Conservation (phyloP, 169 alveolate species). For the Eimeria necatrix region DNA sequence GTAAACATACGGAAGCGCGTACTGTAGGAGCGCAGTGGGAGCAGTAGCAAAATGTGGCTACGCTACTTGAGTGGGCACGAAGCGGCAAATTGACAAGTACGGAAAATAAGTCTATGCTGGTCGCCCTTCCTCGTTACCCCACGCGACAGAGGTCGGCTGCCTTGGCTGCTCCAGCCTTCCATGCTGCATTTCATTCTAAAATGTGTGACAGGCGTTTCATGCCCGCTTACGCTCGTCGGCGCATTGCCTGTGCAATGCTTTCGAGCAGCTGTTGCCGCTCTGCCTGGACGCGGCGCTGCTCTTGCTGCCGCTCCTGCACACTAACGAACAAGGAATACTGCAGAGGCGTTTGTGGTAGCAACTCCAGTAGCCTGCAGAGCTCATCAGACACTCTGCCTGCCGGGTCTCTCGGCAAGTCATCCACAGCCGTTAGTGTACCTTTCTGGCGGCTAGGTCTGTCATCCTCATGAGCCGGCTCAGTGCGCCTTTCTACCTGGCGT, state of each 20-base stretch:
- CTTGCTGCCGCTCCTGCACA: slow-evolving; percentile 1
- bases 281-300: slow-evolving; percentile 45
- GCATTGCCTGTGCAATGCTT: slow-evolving; percentile 26
- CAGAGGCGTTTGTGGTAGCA: neutral
- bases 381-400: slow-evolving; percentile 27
- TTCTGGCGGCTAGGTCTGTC: too few relatives aligned
- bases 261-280: slow-evolving; percentile 44
- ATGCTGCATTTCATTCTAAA: too few relatives aligned
- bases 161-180: too few relatives aligned
- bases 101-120: too few relatives aligned
- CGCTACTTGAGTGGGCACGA: too few relatives aligned
- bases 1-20: too few relatives aligned
- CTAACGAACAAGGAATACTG: neutral
- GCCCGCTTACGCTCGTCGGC: neutral
- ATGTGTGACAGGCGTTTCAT: too few relatives aligned
- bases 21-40: too few relatives aligned
- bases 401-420: neutral
- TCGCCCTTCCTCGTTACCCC: too few relatives aligned
- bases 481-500: neutral
- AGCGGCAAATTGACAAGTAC: too few relatives aligned
- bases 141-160: too few relatives aligned
- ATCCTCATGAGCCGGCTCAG: neutral
- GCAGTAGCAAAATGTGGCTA: too few relatives aligned
- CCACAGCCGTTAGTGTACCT: neutral
- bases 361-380: neutral